Evolutionary conservation across 2,329 filamentous ascomycete species (phyloP).

Genomic region (Aspergillus tanneri): DNA sequence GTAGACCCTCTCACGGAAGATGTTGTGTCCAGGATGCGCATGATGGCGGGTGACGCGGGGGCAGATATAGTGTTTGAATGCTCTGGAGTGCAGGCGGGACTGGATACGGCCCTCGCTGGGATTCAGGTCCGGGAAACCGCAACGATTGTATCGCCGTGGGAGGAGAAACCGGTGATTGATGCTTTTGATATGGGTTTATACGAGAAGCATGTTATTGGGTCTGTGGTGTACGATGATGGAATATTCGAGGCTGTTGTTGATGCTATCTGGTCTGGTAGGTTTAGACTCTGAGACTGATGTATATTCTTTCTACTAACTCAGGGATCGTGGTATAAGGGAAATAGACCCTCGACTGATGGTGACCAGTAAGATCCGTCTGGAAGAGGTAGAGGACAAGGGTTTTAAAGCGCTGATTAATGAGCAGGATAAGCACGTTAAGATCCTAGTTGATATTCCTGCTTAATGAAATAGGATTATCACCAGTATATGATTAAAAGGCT

Average conservation of each 20-base stretch:
- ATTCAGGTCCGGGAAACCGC: slow-evolving; percentile 57
- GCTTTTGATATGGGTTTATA: slow-evolving; percentile 54
- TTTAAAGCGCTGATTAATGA: not conserved
- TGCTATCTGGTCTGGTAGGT: slow-evolving; percentile 39
- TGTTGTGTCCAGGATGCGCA: slow-evolving; percentile 47
- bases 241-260: slow-evolving; percentile 62
- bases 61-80: slow-evolving; percentile 62
- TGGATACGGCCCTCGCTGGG: slow-evolving; percentile 48
- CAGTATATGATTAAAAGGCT: too few relatives aligned
- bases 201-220: slow-evolving; percentile 53
- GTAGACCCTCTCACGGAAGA: slow-evolving; percentile 52
- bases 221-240: slow-evolving; percentile 49
- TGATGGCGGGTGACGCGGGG: slow-evolving; percentile 49
- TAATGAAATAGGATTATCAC: too few relatives aligned
- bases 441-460: not conserved
- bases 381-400: not conserved
- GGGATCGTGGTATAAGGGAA: too few relatives aligned
- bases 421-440: not conserved
- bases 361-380: not conserved
- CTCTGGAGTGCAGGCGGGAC: slow-evolving; percentile 57
- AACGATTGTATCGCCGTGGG: slow-evolving; percentile 64
- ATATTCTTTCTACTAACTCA: not conserved
- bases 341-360: not conserved
- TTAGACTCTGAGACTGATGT: not conserved
- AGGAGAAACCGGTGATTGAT: slow-evolving; percentile 54